Conservation (phyloP, 75 land plant species). For the Sequoiadendron giganteum region DNA sequence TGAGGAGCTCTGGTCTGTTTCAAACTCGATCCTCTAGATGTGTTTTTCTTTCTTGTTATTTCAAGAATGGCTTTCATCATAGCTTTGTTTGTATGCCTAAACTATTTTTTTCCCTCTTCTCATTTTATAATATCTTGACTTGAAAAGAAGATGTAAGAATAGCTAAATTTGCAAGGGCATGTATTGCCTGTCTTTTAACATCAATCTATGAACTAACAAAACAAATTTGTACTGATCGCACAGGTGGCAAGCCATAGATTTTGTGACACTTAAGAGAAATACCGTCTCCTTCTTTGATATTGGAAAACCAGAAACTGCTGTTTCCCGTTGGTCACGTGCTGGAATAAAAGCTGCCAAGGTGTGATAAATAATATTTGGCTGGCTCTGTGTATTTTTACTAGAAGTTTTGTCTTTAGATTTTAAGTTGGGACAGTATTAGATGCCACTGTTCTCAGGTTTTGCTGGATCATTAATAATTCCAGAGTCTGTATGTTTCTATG, state of each 20-base stretch:
- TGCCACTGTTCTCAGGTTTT: background rate
- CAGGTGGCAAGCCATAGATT: constrained; percentile 92
- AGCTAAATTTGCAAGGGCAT: background rate
- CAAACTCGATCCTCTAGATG: background rate
- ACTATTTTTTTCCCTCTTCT: background rate
- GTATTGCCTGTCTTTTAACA: background rate
- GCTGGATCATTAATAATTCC: background rate
- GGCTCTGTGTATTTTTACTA: background rate
- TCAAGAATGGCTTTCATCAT: background rate
- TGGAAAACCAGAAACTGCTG: constrained; percentile 53
- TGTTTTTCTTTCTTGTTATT: background rate
- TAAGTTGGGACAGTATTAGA: background rate
- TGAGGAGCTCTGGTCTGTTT: constrained; percentile 65
- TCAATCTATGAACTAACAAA: background rate
- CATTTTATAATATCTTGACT: background rate
- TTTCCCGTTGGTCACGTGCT: constrained; percentile 67
- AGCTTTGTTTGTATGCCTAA: background rate
- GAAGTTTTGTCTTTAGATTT: background rate
- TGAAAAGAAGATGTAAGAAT: no score
- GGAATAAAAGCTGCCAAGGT: constrained; percentile 70
- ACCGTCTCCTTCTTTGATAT: constrained; percentile 64
- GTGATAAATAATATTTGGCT: background rate
- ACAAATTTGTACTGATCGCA: background rate
- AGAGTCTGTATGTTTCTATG: background rate
- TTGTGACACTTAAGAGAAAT: constrained; percentile 42